Evolutionary conservation across 192 early-diverging fungal species (phyloP), one percentile per base, ranked within the genome.

Genomic region (Coemansia sp.): DNA sequence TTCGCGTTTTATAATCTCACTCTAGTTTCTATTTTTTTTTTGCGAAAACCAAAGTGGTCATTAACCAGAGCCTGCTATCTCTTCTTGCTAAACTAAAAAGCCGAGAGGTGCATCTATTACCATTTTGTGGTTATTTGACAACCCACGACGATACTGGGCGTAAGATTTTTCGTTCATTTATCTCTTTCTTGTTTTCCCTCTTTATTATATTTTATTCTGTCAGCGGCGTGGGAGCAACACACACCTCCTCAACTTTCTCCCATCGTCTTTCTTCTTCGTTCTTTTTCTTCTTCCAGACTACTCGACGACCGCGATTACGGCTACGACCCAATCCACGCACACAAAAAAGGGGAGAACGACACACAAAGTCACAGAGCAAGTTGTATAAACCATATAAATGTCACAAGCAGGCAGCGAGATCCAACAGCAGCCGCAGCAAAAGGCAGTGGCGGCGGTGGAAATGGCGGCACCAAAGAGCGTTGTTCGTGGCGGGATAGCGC

Each of bases 401-500:
- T 59, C 57, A 41, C 57, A 59, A 18, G 26, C 13, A n/a, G 39
- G 15, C 39, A 37, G 57, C 39, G 37, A 40, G 19, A 26, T 15
- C 16, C 36, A 39, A 22, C 51, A 26, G 32, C 63, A 72, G 36
- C 21, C 21, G 45, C 56, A 64, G 36, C 61, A 57, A 45, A 32
- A 58, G 46, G 3, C 60, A 42, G 13, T 26, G 6, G 59, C 67
- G 57, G 13, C 56, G 21, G 39, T 62, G 32, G 40, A 61, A 1
- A 21, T 56, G 40, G 36, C 61, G 16, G 15, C 19, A 56, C 54
- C 45, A n/a, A 45, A 45, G 12, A 37, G 39, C 47, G 60, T 81
- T n/a, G 80, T 77, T 49, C 65, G 75, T n/a, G 76, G 77, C 16
- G 81, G 81, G 48, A 69, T 78, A 32, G 76, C 76, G 8, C 73